A percentile compares a stretch with the other conserved stretches of the same genome.
These are phyloP conservation scores for Trifolium dubium DNA, from an alignment of 306 rosid species.

Conservation along the genomic window DNA sequence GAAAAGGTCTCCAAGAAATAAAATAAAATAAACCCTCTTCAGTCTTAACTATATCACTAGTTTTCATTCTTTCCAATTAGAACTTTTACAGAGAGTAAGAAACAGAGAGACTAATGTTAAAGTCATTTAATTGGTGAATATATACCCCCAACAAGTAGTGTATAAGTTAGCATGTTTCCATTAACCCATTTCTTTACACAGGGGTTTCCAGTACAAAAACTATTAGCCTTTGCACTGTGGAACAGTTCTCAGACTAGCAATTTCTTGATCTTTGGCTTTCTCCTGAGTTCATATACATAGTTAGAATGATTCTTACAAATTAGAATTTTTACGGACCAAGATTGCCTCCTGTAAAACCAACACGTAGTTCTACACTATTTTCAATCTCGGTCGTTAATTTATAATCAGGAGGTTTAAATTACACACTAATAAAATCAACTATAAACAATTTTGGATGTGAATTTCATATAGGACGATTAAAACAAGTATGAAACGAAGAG, in stretches of 20 bases:
- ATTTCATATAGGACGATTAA: too few relatives aligned
- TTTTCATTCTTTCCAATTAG: not conserved
- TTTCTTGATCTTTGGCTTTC: not conserved
- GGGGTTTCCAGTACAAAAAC: not conserved
- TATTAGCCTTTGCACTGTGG: not conserved
- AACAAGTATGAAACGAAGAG: too few relatives aligned
- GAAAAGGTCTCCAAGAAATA: too few relatives aligned
- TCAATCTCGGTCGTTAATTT: too few relatives aligned
- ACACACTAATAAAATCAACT: too few relatives aligned
- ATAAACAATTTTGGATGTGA: too few relatives aligned
- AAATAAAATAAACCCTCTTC: too few relatives aligned
- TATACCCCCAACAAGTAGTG: not conserved
- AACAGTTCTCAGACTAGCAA: not conserved
- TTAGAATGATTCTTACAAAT: too few relatives aligned
- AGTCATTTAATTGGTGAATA: not conserved
- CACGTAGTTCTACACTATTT: too few relatives aligned
- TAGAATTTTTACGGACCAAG: too few relatives aligned
- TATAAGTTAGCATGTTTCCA: not conserved
- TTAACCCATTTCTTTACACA: not conserved
- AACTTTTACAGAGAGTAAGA: not conserved
- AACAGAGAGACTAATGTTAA: constrained; percentile 35
- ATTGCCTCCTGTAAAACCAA: too few relatives aligned
- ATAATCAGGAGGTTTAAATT: too few relatives aligned
- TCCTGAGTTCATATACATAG: constrained; percentile 1
- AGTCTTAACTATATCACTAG: not conserved